Evolutionary conservation across 139 green algal genomes (phyloP).

Genomic region (Auxenochlorella protothecoides): DNA sequence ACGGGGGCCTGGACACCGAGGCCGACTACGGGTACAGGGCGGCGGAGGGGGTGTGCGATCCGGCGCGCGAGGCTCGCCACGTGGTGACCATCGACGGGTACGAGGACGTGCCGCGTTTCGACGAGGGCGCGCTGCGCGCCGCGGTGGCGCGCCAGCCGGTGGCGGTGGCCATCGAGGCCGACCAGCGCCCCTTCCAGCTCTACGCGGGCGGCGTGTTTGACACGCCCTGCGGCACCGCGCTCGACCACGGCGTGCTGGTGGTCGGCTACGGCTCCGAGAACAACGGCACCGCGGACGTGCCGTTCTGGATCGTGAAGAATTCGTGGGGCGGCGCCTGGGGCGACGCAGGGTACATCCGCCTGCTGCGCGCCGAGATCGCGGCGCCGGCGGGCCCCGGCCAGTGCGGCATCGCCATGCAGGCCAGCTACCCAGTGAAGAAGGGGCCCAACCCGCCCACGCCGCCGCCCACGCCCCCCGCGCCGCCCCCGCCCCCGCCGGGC

Average conservation of each 20-base stretch:
- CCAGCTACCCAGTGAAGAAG: constrained; percentile 86
- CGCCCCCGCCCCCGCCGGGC: constrained; percentile 19
- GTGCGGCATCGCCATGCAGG: constrained; percentile 81
- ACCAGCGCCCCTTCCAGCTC: constrained; percentile 75
- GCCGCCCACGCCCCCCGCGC: constrained; percentile 13
- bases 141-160: constrained; percentile 85
- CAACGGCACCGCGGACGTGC: constrained; percentile 19
- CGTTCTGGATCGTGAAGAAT: constrained; percentile 97
- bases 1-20: constrained; percentile 83
- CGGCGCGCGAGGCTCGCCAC: constrained; percentile 38
- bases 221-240: constrained; percentile 60
- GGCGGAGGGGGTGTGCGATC: constrained; percentile 37
- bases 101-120: constrained; percentile 78
- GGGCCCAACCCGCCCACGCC: constrained; percentile 52
- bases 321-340: constrained; percentile 87
- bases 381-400: constrained; percentile 36
- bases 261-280: constrained; percentile 74
- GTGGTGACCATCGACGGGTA: constrained; percentile 81
- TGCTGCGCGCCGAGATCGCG: constrained; percentile 15
- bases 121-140: constrained; percentile 49
- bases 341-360: constrained; percentile 80
- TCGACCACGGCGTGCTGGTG: constrained; percentile 93
- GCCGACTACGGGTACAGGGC: constrained; percentile 70
- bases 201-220: constrained; percentile 80
- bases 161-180: constrained; percentile 84